Conservation (phyloP, 495 filamentous ascomycete genomes). For the Parathielavia hyrcaniae region DNA sequence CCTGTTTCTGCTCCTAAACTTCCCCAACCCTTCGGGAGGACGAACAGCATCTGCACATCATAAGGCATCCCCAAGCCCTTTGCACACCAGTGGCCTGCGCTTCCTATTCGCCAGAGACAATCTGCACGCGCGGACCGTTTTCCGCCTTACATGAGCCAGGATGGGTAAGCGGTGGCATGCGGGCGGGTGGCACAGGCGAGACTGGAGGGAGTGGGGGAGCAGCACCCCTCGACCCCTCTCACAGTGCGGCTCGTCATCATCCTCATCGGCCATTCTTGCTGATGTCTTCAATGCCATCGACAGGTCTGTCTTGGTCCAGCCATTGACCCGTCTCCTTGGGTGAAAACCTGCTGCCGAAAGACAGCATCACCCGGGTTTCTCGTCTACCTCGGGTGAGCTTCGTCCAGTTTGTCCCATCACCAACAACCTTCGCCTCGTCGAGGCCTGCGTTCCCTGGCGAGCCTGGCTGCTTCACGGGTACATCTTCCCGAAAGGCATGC, state of each 20-base stretch:
- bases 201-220: constrained; percentile 8
- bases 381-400: too few relatives aligned
- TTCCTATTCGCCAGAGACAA: constrained; percentile 31
- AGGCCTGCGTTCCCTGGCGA: background rate
- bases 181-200: constrained; percentile 17
- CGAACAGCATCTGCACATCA: constrained; percentile 34
- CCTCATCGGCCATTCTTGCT: too few relatives aligned
- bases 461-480: constrained; percentile 23
- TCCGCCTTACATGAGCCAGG: constrained; percentile 39
- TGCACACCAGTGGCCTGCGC: constrained; percentile 17
- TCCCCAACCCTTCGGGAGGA: constrained; percentile 21
- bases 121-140: constrained; percentile 42
- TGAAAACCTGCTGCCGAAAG: too few relatives aligned
- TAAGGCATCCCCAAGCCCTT: constrained; percentile 26
- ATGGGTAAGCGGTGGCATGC: constrained; percentile 21
- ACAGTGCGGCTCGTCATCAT: background rate
- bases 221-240: background rate
- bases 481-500: constrained; percentile 14
- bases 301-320: too few relatives aligned
- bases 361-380: too few relatives aligned
- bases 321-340: too few relatives aligned
- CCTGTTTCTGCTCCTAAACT: constrained; percentile 6
- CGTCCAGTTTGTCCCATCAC: too few relatives aligned
- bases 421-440: background rate
- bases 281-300: too few relatives aligned